Evolutionary conservation across 768 basidiomycete genomes (phyloP), one percentile per base, ranked within the genome.

Genomic region (Rubroboletus satanas): DNA sequence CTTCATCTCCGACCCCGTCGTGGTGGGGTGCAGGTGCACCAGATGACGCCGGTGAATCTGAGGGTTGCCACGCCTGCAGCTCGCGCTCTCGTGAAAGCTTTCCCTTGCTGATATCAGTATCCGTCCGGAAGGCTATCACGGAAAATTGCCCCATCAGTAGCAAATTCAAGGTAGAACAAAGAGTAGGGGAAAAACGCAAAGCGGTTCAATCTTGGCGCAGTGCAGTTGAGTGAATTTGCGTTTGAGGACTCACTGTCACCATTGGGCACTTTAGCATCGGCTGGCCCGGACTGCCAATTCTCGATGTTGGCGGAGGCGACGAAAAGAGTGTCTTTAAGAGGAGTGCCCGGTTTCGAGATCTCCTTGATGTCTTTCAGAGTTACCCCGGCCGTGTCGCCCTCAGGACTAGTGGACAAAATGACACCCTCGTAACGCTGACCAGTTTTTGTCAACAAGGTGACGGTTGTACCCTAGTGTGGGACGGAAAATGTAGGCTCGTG

Each of bases 281-380:
- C 85, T 28, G 88, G 87, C 15, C 87, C 87, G 5, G 88, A 87
- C 31, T 81, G 72, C 81, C 85, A 92, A 41, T 67, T 74, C 28
- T 88, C 87, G 66, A 92, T 89, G 68, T 85, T 89, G 54, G 83
- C 79, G 11, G 83, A 79, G 26, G 86, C 78, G 57, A 93, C 77
- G 70, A 90, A 90, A 43, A 86, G 61, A 9, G 75, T 71, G 46
- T 91, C 89, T 69, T 83, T 88, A 56, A 88, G 78, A 31, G 90
- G 82, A 1, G 81, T 80, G 45, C 83, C 85, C 9, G 85, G 83
- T 55, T 73, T 78, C 14, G 80, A 75, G 49, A 91, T 73, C 59
- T 93, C 90, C 73, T 84, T 87, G 65, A 81, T 87, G 69, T 92
- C 87, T 66, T 83, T 86, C 57, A 93, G 79, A 8, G 84, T 83